These are phyloP conservation scores for Straminergon stramineum DNA, from an alignment of 225 moss, liverwort and hornwort species.

Conservation along the genomic window DNA sequence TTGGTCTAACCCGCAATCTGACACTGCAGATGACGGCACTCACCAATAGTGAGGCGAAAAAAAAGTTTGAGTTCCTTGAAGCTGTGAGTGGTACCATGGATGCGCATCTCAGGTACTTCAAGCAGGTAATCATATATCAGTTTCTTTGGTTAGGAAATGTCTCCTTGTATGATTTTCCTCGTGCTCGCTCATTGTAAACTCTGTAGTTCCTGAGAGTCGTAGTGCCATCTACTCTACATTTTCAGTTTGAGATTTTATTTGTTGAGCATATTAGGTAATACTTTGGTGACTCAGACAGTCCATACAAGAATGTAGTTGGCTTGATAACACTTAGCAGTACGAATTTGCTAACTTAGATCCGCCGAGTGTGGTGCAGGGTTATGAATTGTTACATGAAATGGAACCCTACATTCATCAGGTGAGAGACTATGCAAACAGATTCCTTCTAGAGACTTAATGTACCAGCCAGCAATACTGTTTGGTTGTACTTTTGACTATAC, in stretches of 20 bases:
- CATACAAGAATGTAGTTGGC: background rate
- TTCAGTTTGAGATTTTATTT: background rate
- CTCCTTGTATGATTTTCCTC: background rate
- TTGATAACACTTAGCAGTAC: background rate
- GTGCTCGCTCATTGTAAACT: background rate
- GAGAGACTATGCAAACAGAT: background rate
- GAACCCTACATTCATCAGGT: slow-evolving; percentile 98
- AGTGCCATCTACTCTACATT: background rate
- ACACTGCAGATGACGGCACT: slow-evolving; percentile 60
- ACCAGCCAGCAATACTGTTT: background rate
- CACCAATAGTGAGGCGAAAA: slow-evolving; percentile 89
- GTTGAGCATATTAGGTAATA: background rate
- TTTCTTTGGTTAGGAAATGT: background rate
- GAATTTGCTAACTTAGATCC: background rate
- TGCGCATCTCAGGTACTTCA: slow-evolving; percentile 95
- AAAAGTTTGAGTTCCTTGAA: slow-evolving; percentile 97
- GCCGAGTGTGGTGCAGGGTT: slow-evolving; percentile 45
- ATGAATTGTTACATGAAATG: slow-evolving; percentile 94
- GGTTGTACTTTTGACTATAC: background rate
- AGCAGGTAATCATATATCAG: slow-evolving; percentile 38
- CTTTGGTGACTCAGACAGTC: background rate
- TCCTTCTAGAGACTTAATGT: background rate
- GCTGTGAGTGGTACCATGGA: slow-evolving; percentile 97
- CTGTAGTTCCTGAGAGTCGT: background rate
- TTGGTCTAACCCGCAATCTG: background rate